Evolutionary conservation across 495 filamentous ascomycete species (phyloP), one percentile per base, ranked within the genome.

Genomic region (Penicillium herquei): DNA sequence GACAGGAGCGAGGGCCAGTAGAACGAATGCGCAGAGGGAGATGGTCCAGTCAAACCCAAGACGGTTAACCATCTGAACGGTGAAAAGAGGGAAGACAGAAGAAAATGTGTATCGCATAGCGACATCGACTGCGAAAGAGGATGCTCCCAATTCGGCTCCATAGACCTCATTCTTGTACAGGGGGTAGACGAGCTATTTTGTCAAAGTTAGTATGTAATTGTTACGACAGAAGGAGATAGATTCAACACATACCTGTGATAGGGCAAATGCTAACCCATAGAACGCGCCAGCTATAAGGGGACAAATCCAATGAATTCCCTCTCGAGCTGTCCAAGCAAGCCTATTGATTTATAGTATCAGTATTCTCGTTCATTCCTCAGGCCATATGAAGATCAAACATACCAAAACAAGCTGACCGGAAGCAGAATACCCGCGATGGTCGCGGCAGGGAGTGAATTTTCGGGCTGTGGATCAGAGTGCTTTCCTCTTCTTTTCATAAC

Each of bases 121-220:
- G 0, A 52, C 49, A 34, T 57, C 55, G 17, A 52, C 42, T 6
- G 55, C 55, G 6, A 57, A 45, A 3, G 55, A 32, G 2, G 55
- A 57, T 5, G 55, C 55, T 3, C 55, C 55, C 16, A 52, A 34
- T 13, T 47, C 49, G 34, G 34, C 43, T 11, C 55, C 49, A 34
- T 57, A 57, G 33, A 57, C 42, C 14, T 45, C 48, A 31, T 57
- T 57, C 18, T 57, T 57, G 42, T 57, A 57, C 6, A 57, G 37
- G 5, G 55, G 55, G 17, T 52, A 57, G 16, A 34, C 17, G 4
- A 57, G 49, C 55, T 57, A 17, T 34, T 14, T n/a, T 14, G 45
- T 48, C 12, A 48, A n/a, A n/a, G n/a, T n/a, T n/a, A n/a, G n/a
- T n/a, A n/a, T n/a, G 45, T 26, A 45, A 26, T 6, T 45, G 7